A percentile compares a stretch with the other conserved stretches of the same genome.
These are phyloP conservation scores for Penicillium tannophilum DNA, from an alignment of 495 filamentous ascomycete genomes.

Conservation along the genomic window DNA sequence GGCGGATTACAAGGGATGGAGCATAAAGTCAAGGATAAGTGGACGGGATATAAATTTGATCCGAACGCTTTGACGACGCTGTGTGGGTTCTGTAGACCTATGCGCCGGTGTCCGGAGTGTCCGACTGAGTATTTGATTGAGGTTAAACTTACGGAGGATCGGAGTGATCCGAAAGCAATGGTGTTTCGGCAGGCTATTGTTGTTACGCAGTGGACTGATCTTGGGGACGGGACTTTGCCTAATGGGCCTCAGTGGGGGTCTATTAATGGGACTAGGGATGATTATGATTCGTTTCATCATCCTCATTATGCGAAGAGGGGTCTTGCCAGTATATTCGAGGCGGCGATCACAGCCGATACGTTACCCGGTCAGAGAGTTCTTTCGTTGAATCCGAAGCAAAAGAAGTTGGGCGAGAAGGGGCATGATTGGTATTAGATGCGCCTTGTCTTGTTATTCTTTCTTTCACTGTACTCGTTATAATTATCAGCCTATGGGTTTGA, in stretches of 20 bases:
- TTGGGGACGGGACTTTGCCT: slow-evolving; percentile 54
- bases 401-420: slow-evolving; percentile 48
- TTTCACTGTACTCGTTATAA: not conserved
- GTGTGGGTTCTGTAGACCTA: slow-evolving; percentile 57
- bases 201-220: slow-evolving; percentile 62
- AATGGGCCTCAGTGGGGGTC: slow-evolving; percentile 51
- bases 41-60: slow-evolving; percentile 36
- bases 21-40: slow-evolving; percentile 40
- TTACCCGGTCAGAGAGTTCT: slow-evolving; percentile 59
- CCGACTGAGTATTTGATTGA: slow-evolving; percentile 63
- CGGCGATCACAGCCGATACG: slow-evolving; percentile 51
- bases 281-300: slow-evolving; percentile 53
- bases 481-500: not conserved
- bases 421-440: slow-evolving; percentile 51
- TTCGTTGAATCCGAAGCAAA: slow-evolving; percentile 54
- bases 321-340: slow-evolving; percentile 60
- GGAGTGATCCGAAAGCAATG: slow-evolving; percentile 16
- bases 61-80: slow-evolving; percentile 49
- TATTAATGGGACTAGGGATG: slow-evolving; percentile 42
- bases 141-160: slow-evolving; percentile 56
- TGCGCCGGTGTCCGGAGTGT: slow-evolving; percentile 60
- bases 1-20: slow-evolving; percentile 43
- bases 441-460: not conserved
- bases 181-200: slow-evolving; percentile 59
- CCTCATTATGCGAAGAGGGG: slow-evolving; percentile 47